Base-by-base conservation (phyloP, 1,284 basidiomycete genomes). In the Wallemia ichthyophaga region DNA sequence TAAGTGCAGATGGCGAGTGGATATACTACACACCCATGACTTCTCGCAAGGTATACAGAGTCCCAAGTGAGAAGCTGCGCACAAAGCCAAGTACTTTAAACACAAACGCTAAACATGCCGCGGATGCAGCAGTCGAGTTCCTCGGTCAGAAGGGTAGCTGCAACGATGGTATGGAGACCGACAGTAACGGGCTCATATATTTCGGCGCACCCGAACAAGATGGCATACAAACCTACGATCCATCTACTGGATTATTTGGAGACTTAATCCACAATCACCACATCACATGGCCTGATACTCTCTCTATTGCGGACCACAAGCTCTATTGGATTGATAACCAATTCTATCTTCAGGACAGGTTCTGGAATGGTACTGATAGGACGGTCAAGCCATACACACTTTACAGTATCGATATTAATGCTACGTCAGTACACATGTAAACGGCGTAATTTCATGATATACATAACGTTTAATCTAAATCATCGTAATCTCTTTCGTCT, bases 261-360 rank as follows among this genome's bases (percentile, higher is more conserved):
- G 28, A 58, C 27, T 61, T 62, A 19, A 61, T 61, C 17, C 9
- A 60, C 9, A 60, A 62, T 25, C 61, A 61, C 9, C 27, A 56
- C 31, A 58, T 62, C 58, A 59, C 48, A 24, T 62, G 61, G 61
- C 54, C 59, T 24, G 61, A 62, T 53, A 28, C 27, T 23, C n/a
- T 60, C 25, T 31, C 28, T 26, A 33, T 61, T 25, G 61, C 61
- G 28, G 17, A 17, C 19, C 33, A 57, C 27, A 60, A 62, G n/a
- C 25, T 62, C 28, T 62, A 62, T 28, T 60, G 55, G 31, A 59
- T 58, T 28, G 48, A 25, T 37, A 62, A 62, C 57, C 61, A 61
- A 32, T 59, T 61, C 25, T 58, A 54, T 9, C 24, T 53, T 23
- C 61, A 61, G 33, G 55, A 48, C 24, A 58, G 57, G 25, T 57